Evolutionary conservation across 441 rosid species (phyloP), one percentile per base, ranked within the genome.

Genomic region (Pelargonium australe): DNA sequence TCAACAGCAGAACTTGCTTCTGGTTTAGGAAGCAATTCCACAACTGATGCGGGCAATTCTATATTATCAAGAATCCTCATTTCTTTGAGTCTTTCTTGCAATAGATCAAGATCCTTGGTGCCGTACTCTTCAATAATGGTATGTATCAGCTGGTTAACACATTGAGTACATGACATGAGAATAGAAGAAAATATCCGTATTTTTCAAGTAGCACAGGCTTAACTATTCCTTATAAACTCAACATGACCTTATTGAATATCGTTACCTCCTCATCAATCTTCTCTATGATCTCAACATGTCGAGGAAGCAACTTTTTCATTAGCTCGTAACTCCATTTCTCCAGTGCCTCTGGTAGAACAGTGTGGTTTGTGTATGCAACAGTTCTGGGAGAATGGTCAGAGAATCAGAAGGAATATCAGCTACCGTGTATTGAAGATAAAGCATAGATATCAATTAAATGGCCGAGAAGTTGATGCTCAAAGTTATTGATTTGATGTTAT

Each of bases 281-380:
- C 84, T 91, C 88, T 57, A 94, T 94, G 64, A 94, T 94, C 84
- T 89, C 93, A 67, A 84, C 82, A 72, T 89, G 97, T 34, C 98
- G 88, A 72, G 98, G 98, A 40, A 91, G 85, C 80, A 94, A 65
- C 76, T 89, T 82, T 82, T 83, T 82, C 92, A 91, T 84, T 67
- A 94, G 94, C 68, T 86, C 96, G 63, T 91, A 83, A 78, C 97
- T 94, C 98, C 98, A 94, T 81, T 94, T 94, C 87, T 94, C 98
- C 75, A 91, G 70, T 45, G 98, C 97, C 83, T 94, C 98, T 11
- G 98, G 98, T 70, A 94, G 79, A 71, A 94, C 95, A 57, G 97
- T 94, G 72, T 94, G 97, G 81, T 94, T 94, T 65, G 98, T 94
- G 81, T 94, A 94, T 49, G 97, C 98, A 78, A 86, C 83, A 79